These are phyloP conservation scores for Raphanus raphanistrum DNA, from an alignment of 345 rosid species.

Conservation along the genomic window DNA sequence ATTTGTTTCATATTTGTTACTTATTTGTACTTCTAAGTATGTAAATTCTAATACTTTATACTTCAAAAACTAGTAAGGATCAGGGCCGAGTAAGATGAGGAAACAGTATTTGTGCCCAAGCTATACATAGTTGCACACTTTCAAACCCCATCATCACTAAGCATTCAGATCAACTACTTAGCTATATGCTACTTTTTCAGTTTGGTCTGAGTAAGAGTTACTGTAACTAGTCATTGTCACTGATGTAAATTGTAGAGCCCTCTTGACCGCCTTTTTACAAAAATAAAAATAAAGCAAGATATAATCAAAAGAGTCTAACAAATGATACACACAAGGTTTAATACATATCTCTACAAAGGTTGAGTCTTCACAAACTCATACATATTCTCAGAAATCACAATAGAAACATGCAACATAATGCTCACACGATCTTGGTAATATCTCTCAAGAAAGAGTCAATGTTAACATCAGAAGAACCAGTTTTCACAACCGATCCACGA, in stretches of 20 bases:
- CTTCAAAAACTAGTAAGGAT: too few relatives aligned
- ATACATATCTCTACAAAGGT: neutral
- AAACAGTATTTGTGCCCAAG: too few relatives aligned
- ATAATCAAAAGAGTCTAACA: neutral
- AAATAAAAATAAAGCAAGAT: neutral
- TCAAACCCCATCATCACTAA: neutral
- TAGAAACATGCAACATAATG: neutral
- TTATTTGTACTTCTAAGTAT: too few relatives aligned
- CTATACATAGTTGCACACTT: neutral
- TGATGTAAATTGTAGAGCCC: neutral
- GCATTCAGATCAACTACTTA: neutral
- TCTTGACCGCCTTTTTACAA: neutral
- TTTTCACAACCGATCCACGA: neutral
- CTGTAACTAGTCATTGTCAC: neutral
- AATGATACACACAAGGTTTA: neutral
- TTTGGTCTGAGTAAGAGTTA: neutral
- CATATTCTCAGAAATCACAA: neutral
- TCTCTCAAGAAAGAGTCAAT: conserved; percentile 44
- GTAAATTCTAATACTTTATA: too few relatives aligned
- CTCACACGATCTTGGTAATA: conserved; percentile 13
- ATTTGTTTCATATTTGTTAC: too few relatives aligned
- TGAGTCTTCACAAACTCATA: neutral
- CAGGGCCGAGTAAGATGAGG: too few relatives aligned
- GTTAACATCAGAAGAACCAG: conserved; percentile 43
- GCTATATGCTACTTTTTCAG: neutral